Evolutionary conservation across 2,329 filamentous ascomycete species (phyloP), one percentile per base, ranked within the genome.

Genomic region (Waltergamsia citrina): DNA sequence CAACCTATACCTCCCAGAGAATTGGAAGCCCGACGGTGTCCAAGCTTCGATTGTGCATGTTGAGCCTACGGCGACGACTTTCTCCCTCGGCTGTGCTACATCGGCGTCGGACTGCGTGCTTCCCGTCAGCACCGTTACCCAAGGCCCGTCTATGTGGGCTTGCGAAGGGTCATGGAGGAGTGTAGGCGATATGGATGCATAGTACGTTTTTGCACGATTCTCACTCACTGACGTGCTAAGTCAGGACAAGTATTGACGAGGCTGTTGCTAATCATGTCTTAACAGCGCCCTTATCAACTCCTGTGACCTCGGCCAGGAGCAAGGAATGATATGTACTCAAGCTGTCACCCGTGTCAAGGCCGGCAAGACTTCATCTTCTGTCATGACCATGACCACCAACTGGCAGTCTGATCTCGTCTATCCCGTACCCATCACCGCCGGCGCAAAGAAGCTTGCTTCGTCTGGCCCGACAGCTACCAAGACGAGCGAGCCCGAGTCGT

Each of bases 291-390:
- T 33, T 21, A 11, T 15, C 31, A 33, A 33, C 31, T 15, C 24
- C n/a, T 33, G 31, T 23, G 20, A 33, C 18, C 7, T 33, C 9
- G 6, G 22, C n/a, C 21, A 24, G n/a, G n/a, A 22, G 16, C 15
- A 30, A 7, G n/a, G 6, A 7, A 33, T 33, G 31, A 26, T 23
- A n/a, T 33, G 31, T 23, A 33, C 31, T 12, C 10, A 16, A 9
- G 31, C 12, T 23, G 31, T 33, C 10, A 33, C 31, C n/a, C 31
- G 26, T 21, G 31, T 33, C 31, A 33, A 33, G 31, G 31, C 18
- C 31, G 31, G 20, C 31, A 6, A 17, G 12, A 33, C 31, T 4
- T 8, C 6, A 4, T 33, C 31, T 14, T 16, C 21, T 5, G 19
- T 21, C 4, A 7, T 24, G 16, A 26, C 22, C 20, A 8, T 7